A percentile compares a stretch with the other conserved stretches of the same genome.
Evolutionary conservation across 2,329 filamentous ascomycete species (phyloP).

Genomic region (Monosporascus sp.): DNA sequence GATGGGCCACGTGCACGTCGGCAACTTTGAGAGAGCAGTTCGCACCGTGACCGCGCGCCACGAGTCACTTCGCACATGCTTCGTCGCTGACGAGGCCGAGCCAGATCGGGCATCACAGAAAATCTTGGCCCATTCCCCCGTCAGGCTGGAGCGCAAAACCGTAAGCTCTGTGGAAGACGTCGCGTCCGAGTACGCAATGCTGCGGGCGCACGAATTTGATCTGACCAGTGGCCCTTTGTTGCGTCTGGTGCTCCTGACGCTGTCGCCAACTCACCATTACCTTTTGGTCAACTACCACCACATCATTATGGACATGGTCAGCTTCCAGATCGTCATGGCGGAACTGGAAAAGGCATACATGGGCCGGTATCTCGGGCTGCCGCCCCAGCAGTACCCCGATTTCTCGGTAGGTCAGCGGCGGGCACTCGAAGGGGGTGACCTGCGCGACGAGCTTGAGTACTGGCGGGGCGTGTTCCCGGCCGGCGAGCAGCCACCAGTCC

Average conservation of each 20-base stretch:
- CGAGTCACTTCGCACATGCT: too few species aligned
- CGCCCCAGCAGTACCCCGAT: conserved; percentile 29
- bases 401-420: conserved; percentile 28
- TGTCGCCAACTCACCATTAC: conserved; percentile 28
- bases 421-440: conserved; percentile 21
- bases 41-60: too few species aligned
- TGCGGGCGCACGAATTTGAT: conserved; percentile 30
- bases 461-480: conserved; percentile 26
- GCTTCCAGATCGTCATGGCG: conserved; percentile 35
- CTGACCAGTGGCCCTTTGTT: conserved; percentile 31
- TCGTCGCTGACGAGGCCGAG: conserved; percentile 6
- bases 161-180: conserved; percentile 17
- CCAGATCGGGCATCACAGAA: conserved; percentile 19
- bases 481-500: conserved; percentile 9
- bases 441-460: conserved; percentile 26
- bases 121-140: conserved; percentile 15
- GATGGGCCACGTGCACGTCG: too few species aligned
- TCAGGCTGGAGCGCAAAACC: conserved; percentile 21
- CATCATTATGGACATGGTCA: conserved; percentile 45
- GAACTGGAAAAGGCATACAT: conserved; percentile 41
- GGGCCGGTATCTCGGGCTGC: conserved; percentile 14
- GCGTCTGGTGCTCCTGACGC: conserved; percentile 29
- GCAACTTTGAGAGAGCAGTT: too few species aligned
- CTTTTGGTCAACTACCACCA: conserved; percentile 42
- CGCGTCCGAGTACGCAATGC: conserved; percentile 25